Evolutionary conservation across 192 early-diverging fungal genomes (phyloP).

Genomic region (Coemansia sp.): DNA sequence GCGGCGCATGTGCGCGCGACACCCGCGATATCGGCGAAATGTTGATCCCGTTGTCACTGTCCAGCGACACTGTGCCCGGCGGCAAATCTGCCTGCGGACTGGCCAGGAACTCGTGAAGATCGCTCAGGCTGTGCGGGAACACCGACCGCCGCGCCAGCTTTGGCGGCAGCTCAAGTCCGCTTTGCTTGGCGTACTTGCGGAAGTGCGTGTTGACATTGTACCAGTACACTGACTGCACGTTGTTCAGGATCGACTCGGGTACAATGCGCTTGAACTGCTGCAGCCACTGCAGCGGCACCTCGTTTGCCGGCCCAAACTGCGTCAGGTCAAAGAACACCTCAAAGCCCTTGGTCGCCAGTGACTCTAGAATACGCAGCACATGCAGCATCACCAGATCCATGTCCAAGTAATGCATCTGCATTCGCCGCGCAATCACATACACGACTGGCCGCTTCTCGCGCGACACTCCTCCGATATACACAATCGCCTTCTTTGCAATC

Average conservation of each 20-base stretch:
- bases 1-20: conserved; percentile 61
- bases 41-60: conserved; percentile 65
- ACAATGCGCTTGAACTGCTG: conserved; percentile 71
- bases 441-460: conserved; percentile 76
- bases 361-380: conserved; percentile 67
- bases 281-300: conserved; percentile 76
- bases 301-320: conserved; percentile 76
- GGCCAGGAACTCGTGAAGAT: conserved; percentile 74
- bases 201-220: conserved; percentile 83
- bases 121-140: conserved; percentile 67
- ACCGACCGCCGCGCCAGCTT: conserved; percentile 65
- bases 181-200: conserved; percentile 65
- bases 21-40: conserved; percentile 70
- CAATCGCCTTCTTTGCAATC: conserved; percentile 67
- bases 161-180: conserved; percentile 42
- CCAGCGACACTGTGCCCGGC: conserved; percentile 71
- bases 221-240: conserved; percentile 70
- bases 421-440: conserved; percentile 79
- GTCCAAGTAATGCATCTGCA: conserved; percentile 75
- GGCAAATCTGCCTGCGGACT: conserved; percentile 74
- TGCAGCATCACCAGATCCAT: conserved; percentile 83
- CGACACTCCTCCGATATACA: conserved; percentile 81
- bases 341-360: conserved; percentile 66
- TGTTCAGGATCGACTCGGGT: conserved; percentile 64
- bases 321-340: conserved; percentile 84